A percentile compares a stretch with the other conserved stretches of the same genome.
phyloP scores from a whole-genome alignment of 306 rosid species.

The Trichosanthes cucumerina region DNA sequence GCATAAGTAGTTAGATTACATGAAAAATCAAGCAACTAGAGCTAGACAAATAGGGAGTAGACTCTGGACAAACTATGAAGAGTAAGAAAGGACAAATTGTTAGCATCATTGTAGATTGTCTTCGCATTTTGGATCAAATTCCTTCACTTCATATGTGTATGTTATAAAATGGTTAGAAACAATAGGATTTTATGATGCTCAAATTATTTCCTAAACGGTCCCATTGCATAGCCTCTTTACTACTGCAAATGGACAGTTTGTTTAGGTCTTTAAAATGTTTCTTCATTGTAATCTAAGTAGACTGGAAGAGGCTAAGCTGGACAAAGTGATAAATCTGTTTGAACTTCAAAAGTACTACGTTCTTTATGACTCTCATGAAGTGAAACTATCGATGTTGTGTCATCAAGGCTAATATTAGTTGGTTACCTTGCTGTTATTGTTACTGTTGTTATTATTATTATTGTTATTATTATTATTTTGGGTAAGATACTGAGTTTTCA shows the following conservation, averaged over 20 bases:
- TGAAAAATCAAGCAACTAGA: not conserved
- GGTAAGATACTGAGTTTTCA: no score
- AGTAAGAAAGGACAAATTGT: not conserved
- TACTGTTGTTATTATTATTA: not conserved
- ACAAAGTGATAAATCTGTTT: not conserved
- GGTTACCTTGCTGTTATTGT: not conserved
- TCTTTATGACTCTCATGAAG: not conserved
- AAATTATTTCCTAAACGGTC: not conserved
- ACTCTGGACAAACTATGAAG: not conserved
- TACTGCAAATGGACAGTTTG: not conserved
- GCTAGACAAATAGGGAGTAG: not conserved
- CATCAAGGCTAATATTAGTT: not conserved
- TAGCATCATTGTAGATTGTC: not conserved
- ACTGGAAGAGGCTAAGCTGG: not conserved
- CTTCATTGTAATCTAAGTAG: not conserved
- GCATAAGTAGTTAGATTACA: not conserved
- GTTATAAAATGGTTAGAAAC: not conserved
- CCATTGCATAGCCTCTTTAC: not conserved
- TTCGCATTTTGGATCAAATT: not conserved
- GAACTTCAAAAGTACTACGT: not conserved
- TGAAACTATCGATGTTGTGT: not conserved
- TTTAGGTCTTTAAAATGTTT: not conserved
- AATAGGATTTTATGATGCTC: not conserved
- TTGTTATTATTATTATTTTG: no score
- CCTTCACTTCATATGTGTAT: not conserved